These are phyloP conservation scores for Ambrosia artemisiifolia DNA, from an alignment of 129 eudicot species.

Conservation along the genomic window DNA sequence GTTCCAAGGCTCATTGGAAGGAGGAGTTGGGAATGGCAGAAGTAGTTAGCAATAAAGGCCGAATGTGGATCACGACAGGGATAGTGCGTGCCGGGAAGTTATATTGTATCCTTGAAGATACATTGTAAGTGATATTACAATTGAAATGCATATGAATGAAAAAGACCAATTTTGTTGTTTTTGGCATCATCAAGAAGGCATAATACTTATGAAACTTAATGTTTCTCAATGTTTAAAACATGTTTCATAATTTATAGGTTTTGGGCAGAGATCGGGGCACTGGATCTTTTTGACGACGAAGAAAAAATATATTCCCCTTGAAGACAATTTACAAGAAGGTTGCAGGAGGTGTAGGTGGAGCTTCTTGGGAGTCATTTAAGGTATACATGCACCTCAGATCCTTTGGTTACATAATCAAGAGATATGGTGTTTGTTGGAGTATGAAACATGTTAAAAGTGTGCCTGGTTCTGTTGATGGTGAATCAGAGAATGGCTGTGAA, in stretches of 20 bases:
- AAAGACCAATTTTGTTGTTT: background rate
- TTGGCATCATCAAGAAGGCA: background rate
- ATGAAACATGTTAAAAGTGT: constrained; percentile 30
- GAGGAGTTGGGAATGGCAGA: constrained; percentile 77
- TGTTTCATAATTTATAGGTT: constrained; percentile 42
- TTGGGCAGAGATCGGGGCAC: constrained; percentile 70
- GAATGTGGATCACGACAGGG: constrained; percentile 69
- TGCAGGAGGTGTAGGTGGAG: constrained; percentile 48
- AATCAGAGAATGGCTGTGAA: constrained; percentile 17
- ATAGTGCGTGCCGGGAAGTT: constrained; percentile 57
- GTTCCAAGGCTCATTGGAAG: constrained; percentile 59
- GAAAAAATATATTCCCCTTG: constrained; percentile 35
- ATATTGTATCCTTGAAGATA: constrained; percentile 63
- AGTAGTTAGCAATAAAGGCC: constrained; percentile 57
- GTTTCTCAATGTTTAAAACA: background rate
- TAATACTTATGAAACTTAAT: background rate
- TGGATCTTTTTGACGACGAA: constrained; percentile 42
- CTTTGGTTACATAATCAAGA: constrained; percentile 68
- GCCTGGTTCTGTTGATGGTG: constrained; percentile 8
- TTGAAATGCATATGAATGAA: background rate
- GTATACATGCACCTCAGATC: constrained; percentile 64
- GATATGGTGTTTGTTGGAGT: constrained; percentile 68
- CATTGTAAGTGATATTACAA: constrained; percentile 50
- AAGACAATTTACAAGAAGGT: constrained; percentile 56
- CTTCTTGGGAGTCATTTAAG: constrained; percentile 75